Percentiles rank a stretch among this genome's conserved stretches.
These are phyloP conservation scores for Eragrostis tef DNA, from an alignment of 202 grass and related monocot species.

Conservation along the genomic window DNA sequence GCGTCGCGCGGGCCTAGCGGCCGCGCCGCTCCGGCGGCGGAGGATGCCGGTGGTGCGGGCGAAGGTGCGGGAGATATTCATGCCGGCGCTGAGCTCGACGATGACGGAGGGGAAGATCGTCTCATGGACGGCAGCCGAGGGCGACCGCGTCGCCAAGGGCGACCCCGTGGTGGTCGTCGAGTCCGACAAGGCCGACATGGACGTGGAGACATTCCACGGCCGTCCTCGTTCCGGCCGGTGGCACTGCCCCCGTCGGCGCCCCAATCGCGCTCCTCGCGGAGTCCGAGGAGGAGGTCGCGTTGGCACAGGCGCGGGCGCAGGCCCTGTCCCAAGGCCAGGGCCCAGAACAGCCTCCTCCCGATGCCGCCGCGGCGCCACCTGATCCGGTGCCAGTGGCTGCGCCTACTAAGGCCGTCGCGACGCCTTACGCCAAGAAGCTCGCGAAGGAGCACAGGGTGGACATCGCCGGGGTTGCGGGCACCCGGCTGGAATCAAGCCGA, in stretches of 20 bases:
- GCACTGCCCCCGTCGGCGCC: slow-evolving; percentile 67
- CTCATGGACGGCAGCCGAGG: slow-evolving; percentile 79
- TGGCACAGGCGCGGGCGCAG: slow-evolving; percentile 47
- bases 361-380: slow-evolving; percentile 24
- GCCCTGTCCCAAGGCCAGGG: slow-evolving; percentile 55
- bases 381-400: slow-evolving; percentile 25
- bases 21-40: slow-evolving; percentile 17
- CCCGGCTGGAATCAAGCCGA: slow-evolving; percentile 67
- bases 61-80: slow-evolving; percentile 89
- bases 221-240: slow-evolving; percentile 68
- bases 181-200: slow-evolving; percentile 97
- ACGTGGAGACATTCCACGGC: slow-evolving; percentile 94
- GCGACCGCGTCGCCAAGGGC: slow-evolving; percentile 78
- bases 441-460: slow-evolving; percentile 83
- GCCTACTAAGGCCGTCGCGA: slow-evolving; percentile 54
- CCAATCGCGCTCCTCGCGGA: slow-evolving; percentile 91
- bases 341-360: slow-evolving; percentile 34
- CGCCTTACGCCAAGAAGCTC: slow-evolving; percentile 84
- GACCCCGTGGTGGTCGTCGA: slow-evolving; percentile 89
- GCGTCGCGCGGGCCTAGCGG: slow-evolving; percentile 17
- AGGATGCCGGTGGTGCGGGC: slow-evolving; percentile 55
- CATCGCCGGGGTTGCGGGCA: slow-evolving; percentile 57
- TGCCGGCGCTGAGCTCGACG: slow-evolving; percentile 76
- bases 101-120: slow-evolving; percentile 88
- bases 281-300: slow-evolving; percentile 76